Evolutionary conservation across 83 land plant genomes (phyloP).

Genomic region (Picea mariana): DNA sequence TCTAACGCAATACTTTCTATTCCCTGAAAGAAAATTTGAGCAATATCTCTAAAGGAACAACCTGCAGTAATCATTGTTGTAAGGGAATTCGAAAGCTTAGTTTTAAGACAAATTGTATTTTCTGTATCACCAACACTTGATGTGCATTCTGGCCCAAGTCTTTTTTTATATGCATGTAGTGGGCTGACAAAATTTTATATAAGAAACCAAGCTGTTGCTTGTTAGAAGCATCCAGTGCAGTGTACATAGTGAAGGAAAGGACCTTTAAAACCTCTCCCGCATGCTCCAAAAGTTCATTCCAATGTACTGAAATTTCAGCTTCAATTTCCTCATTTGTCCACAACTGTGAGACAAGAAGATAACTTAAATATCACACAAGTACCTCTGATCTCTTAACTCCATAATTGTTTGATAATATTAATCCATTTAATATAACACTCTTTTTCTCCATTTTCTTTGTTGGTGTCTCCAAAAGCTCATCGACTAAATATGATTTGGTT

Average conservation of each 20-base stretch:
- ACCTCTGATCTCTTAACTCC: slow-evolving; percentile 48
- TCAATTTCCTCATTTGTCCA: slow-evolving; percentile 66
- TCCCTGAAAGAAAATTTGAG: slow-evolving; percentile 18
- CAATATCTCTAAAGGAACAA: slow-evolving; percentile 44
- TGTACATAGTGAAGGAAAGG: slow-evolving; percentile 36
- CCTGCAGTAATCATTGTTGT: slow-evolving; percentile 56
- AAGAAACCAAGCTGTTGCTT: slow-evolving; percentile 54
- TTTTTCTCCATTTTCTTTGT: slow-evolving; percentile 63
- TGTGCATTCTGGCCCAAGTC: slow-evolving; percentile 17
- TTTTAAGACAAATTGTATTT: not conserved
- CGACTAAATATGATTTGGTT: too few species aligned
- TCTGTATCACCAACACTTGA: slow-evolving; percentile 27
- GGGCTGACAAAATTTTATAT: slow-evolving; percentile 47
- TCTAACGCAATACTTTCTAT: slow-evolving; percentile 20
- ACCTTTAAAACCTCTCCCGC: slow-evolving; percentile 32
- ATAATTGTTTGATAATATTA: slow-evolving; percentile 47
- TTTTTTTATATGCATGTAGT: slow-evolving; percentile 37
- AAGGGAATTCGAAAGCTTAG: slow-evolving; percentile 36
- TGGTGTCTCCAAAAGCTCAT: too few species aligned
- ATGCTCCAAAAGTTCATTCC: slow-evolving; percentile 38
- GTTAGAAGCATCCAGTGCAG: slow-evolving; percentile 49
- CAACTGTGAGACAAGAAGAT: slow-evolving; percentile 51
- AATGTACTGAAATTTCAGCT: slow-evolving; percentile 41
- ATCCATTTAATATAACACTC: slow-evolving; percentile 39
- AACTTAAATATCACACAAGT: slow-evolving; percentile 34